Conservation (phyloP, 768 basidiomycete species). For the Chlorophyllum brunneum region DNA sequence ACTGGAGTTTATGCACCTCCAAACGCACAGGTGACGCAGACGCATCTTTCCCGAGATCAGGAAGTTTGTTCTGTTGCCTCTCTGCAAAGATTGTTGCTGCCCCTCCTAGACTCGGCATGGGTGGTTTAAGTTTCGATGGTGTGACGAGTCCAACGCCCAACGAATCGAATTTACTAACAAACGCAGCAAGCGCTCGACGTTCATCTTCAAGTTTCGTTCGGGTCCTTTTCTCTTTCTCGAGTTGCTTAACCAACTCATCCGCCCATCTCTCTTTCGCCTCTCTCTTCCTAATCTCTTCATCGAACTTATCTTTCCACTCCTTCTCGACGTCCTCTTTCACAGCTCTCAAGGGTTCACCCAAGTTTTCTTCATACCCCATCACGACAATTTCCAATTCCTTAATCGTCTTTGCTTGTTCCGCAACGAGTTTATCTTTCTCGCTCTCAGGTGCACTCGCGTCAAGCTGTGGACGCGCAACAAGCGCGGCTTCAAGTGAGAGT, state of each 20-base stretch:
- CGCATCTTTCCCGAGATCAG: constrained; percentile 25
- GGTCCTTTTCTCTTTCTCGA: constrained; percentile 77
- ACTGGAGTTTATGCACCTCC: constrained; percentile 27
- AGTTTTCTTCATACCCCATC: constrained; percentile 68
- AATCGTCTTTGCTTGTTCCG: constrained; percentile 71
- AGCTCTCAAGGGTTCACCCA: constrained; percentile 61
- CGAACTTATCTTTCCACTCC: constrained; percentile 63
- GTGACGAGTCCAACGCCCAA: constrained; percentile 48
- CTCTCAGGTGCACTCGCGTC: constrained; percentile 61
- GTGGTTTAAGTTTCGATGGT: constrained; percentile 39
- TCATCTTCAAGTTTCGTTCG: constrained; percentile 71
- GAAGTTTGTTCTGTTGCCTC: constrained; percentile 29
- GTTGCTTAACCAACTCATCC: constrained; percentile 64
- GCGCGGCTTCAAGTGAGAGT: constrained; percentile 74
- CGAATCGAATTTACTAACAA: constrained; percentile 80
- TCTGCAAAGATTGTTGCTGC: constrained; percentile 46
- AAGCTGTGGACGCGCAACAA: constrained; percentile 66
- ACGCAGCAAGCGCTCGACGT: constrained; percentile 71
- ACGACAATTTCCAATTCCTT: constrained; percentile 73
- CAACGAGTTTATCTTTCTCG: constrained; percentile 73
- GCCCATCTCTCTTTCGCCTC: constrained; percentile 76
- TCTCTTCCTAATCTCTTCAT: constrained; percentile 51
- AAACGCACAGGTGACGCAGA: constrained; percentile 52
- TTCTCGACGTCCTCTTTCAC: constrained; percentile 72
- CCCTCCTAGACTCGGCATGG: constrained; percentile 50